Evolutionary conservation across 768 basidiomycete species (phyloP), one percentile per base, ranked within the genome.

Genomic region (Zangia roseola): DNA sequence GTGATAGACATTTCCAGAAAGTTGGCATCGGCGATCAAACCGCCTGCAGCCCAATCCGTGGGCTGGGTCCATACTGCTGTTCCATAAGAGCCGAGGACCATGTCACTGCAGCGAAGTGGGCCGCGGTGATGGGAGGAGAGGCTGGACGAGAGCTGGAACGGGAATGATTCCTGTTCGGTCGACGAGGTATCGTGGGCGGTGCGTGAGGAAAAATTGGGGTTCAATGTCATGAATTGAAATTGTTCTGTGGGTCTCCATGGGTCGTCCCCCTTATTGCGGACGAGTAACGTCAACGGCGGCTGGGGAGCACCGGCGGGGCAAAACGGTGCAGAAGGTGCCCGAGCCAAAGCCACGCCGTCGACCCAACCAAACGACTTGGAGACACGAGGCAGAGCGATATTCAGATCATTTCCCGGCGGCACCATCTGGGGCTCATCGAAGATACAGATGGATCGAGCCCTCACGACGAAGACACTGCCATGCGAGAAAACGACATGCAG

Each of bases 11-110:
- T 42, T 33, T 55, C 50, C 23, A 49, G 26, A 16, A 57, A 24
- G 30, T 51, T 46, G 26, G 52, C 52, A 12, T 61, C 56, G 52
- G 50, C 58, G 54, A 75, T 53, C 50, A 74, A 65, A 24, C 76
- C 78, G 1, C 56, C 69, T 4, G 58, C 57, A 8, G 73, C 69
- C 50, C 70, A 73, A 54, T 76, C 76, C 48, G 65, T 74, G 21
- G 85, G 84, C 47, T 78, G 76, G 20, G 85, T 73, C 83, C 84
- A 86, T 8, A 79, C 69, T 2, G 83, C 83, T 0, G 83, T 83
- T 6, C 82, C 82, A 51, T 74, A 66, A 9, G 67, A 60, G 1
- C 84, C 83, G 25, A 86, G 70, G 16, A 74, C 63, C 48, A 86
- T 73, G 50, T 75, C 69, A 12, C 74, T 72, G 54, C 81, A 85